phyloP scores from a whole-genome alignment of 306 rosid species.

The Heteromeles arbutifolia region DNA sequence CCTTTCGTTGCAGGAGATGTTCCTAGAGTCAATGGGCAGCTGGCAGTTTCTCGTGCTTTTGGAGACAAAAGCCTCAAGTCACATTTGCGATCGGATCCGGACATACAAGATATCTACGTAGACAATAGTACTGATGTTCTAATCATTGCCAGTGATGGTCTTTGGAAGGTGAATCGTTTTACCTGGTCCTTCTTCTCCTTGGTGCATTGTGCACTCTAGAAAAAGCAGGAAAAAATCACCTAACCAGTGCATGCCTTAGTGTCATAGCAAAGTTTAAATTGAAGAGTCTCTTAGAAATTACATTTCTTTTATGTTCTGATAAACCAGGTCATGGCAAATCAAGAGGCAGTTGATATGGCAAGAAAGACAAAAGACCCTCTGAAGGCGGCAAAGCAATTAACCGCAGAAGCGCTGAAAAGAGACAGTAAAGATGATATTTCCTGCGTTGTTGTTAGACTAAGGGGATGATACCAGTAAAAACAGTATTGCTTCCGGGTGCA shows the following conservation, averaged over 20 bases:
- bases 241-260: not conserved
- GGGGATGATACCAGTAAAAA: slow-evolving; percentile 27
- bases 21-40: slow-evolving; percentile 90
- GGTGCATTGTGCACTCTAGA: not conserved
- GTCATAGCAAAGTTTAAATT: not conserved
- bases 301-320: slow-evolving; percentile 12
- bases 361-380: slow-evolving; percentile 53
- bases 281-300: not conserved
- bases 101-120: slow-evolving; percentile 30
- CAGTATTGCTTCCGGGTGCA: slow-evolving; percentile 19
- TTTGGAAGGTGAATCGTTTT: slow-evolving; percentile 70
- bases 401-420: slow-evolving; percentile 72
- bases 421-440: slow-evolving; percentile 90
- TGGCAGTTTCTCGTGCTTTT: slow-evolving; percentile 93
- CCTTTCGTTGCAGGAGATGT: slow-evolving; percentile 58
- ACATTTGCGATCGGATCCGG: slow-evolving; percentile 85
- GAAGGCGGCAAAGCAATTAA: slow-evolving; percentile 78
- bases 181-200: not conserved
- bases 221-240: not conserved
- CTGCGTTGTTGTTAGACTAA: slow-evolving; percentile 74
- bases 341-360: slow-evolving; percentile 86
- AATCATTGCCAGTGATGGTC: slow-evolving; percentile 85
- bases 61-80: slow-evolving; percentile 92
- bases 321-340: slow-evolving; percentile 77
- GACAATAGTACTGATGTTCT: slow-evolving; percentile 48